These are phyloP conservation scores for Gossypium raimondii DNA, from an alignment of 345 rosid species.

Conservation along the genomic window DNA sequence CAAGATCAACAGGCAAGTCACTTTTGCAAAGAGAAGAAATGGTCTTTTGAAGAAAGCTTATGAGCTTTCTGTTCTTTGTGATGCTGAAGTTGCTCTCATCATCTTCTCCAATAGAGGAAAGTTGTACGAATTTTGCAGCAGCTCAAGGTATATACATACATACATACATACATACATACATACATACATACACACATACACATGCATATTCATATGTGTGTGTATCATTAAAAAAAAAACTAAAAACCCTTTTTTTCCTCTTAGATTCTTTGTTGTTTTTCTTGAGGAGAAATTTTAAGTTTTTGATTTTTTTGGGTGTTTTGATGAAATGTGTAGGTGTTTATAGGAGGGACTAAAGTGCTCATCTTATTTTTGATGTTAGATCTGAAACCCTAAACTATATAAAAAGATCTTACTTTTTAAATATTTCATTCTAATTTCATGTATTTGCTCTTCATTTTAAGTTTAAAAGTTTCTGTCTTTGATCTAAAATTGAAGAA, in stretches of 20 bases:
- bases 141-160: conserved; percentile 49
- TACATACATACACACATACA: background rate
- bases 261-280: conserved; percentile 24
- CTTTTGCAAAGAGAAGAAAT: conserved; percentile 98
- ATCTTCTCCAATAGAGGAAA: conserved; percentile 99
- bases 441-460: background rate
- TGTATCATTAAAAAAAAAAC: conserved; percentile 40
- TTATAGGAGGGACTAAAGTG: conserved; percentile 43
- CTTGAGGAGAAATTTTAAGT: conserved; percentile 27
- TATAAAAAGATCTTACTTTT: conserved; percentile 29
- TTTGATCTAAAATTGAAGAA: background rate
- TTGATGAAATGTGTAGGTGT: conserved; percentile 52
- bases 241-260: background rate
- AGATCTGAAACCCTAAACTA: conserved; percentile 56
- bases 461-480: background rate
- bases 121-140: conserved; percentile 98
- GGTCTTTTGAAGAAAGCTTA: conserved; percentile 98
- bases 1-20: conserved; percentile 98
- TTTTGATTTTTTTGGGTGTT: no score
- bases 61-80: conserved; percentile 97
- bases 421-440: conserved; percentile 14
- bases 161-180: background rate
- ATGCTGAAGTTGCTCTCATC: conserved; percentile 99
- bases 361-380: conserved; percentile 34
- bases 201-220: no score